These are phyloP conservation scores for Mesembryanthemum crystallinum DNA, from an alignment of 148 eudicot genomes.

Conservation along the genomic window DNA sequence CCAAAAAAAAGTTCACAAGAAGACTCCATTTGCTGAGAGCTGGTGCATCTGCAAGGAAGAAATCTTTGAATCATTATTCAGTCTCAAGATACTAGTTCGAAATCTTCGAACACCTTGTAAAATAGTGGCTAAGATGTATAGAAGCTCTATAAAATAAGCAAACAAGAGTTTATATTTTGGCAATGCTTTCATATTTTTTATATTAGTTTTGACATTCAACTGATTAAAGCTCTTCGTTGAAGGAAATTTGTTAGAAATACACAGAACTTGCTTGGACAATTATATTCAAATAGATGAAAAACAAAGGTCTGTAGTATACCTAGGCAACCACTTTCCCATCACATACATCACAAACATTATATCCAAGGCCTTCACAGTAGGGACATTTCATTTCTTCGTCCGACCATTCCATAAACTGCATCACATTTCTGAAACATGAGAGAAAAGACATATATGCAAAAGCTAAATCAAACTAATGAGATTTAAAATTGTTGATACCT, in stretches of 20 bases:
- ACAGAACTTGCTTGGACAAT: conserved; percentile 13
- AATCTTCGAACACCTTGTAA: neutral
- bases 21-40: neutral
- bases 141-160: neutral
- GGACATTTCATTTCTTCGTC: conserved; percentile 81
- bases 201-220: neutral
- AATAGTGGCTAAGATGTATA: neutral
- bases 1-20: neutral
- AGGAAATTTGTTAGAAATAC: neutral
- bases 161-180: neutral
- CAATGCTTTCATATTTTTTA: neutral
- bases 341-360: conserved; percentile 63
- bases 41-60: neutral
- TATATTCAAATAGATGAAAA: neutral
- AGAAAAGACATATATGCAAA: neutral
- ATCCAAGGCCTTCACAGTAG: conserved; percentile 85
- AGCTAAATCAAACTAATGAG: neutral
- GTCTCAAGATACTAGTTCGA: neutral
- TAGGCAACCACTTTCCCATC: conserved; percentile 38
- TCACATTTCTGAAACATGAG: conserved; percentile 15
- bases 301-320: conserved; percentile 9
- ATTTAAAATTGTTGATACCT: conserved; percentile 42
- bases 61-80: neutral
- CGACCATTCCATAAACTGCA: conserved; percentile 96
- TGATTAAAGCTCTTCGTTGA: neutral